phyloP scores from a whole-genome alignment of 2,329 filamentous ascomycete genomes.

The Boeremia lycopersici region DNA sequence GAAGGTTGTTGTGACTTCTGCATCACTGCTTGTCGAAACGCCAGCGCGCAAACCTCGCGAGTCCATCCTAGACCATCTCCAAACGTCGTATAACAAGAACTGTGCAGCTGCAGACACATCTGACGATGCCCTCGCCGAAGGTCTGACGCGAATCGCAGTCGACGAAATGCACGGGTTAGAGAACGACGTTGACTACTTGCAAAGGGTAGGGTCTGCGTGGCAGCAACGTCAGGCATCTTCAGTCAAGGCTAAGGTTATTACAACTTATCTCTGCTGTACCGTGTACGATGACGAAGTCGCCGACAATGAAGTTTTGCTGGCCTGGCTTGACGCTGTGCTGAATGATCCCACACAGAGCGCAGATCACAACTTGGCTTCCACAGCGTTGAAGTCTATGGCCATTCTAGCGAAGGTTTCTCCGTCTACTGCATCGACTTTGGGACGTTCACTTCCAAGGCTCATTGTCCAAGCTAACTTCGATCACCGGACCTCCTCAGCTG shows the following conservation, averaged over 20 bases:
- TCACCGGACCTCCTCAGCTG: conserved; percentile 72
- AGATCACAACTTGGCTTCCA: conserved; percentile 75
- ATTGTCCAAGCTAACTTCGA: conserved; percentile 83
- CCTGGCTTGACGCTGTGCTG: conserved; percentile 84
- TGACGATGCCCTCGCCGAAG: conserved; percentile 52
- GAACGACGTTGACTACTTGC: conserved; percentile 86
- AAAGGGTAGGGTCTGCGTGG: conserved; percentile 76
- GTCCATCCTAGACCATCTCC: conserved; percentile 74
- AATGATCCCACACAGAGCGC: conserved; percentile 82
- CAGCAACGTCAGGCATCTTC: conserved; percentile 86
- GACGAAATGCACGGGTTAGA: conserved; percentile 88
- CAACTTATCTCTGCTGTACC: conserved; percentile 84
- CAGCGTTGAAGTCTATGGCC: conserved; percentile 80
- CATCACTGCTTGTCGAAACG: conserved; percentile 71
- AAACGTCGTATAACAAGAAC: conserved; percentile 23
- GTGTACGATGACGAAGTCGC: conserved; percentile 81
- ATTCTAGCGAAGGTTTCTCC: conserved; percentile 78
- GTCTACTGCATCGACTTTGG: conserved; percentile 74
- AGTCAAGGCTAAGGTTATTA: conserved; percentile 81
- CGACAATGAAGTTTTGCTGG: conserved; percentile 77
- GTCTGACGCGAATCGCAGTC: conserved; percentile 72
- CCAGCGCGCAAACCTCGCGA: conserved; percentile 63
- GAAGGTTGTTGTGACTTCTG: conserved; percentile 78
- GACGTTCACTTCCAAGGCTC: conserved; percentile 80
- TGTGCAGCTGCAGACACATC: conserved; percentile 25